Conservation (phyloP, 495 filamentous ascomycete species). For the Lasiosphaeria miniovina region DNA sequence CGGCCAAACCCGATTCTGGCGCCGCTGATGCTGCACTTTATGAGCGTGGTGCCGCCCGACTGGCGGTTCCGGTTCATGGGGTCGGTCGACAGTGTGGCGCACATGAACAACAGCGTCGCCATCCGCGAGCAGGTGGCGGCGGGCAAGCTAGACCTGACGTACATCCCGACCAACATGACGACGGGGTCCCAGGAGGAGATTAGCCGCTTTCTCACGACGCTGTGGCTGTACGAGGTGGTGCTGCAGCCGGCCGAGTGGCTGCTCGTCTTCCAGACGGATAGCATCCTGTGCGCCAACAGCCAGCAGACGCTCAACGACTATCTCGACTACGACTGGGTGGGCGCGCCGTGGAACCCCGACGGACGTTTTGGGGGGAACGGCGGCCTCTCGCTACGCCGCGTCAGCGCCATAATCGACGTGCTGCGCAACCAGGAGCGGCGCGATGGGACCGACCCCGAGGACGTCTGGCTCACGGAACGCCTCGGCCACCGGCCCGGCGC, state of each 20-base stretch:
- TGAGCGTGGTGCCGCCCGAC: slow-evolving; percentile 49
- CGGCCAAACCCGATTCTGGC: slow-evolving; percentile 41
- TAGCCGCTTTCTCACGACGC: slow-evolving; percentile 42
- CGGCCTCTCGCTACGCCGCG: slow-evolving; percentile 45
- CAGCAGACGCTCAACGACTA: slow-evolving; percentile 44
- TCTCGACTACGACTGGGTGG: slow-evolving; percentile 52
- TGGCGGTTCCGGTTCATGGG: slow-evolving; percentile 56
- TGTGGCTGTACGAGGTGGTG: slow-evolving; percentile 44
- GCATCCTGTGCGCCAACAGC: slow-evolving; percentile 49
- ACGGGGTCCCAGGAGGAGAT: slow-evolving; percentile 45
- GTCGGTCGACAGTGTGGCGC: slow-evolving; percentile 33
- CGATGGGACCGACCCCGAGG: slow-evolving; percentile 41
- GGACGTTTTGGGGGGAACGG: slow-evolving; percentile 48
- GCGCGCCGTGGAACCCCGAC: slow-evolving; percentile 47
- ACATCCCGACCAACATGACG: slow-evolving; percentile 44
- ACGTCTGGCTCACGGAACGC: slow-evolving; percentile 49
- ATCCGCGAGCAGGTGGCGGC: slow-evolving; percentile 34
- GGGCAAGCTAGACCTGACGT: slow-evolving; percentile 47
- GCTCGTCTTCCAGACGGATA: slow-evolving; percentile 50
- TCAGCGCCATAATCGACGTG: slow-evolving; percentile 46
- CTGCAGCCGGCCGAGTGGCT: slow-evolving; percentile 45
- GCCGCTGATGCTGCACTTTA: slow-evolving; percentile 50
- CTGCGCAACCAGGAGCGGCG: slow-evolving; percentile 40
- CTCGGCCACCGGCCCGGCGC: slow-evolving; percentile 40
- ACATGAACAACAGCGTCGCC: slow-evolving; percentile 36